phyloP scores from a whole-genome alignment of 768 basidiomycete species.

The Leucosporidium scottii region DNA sequence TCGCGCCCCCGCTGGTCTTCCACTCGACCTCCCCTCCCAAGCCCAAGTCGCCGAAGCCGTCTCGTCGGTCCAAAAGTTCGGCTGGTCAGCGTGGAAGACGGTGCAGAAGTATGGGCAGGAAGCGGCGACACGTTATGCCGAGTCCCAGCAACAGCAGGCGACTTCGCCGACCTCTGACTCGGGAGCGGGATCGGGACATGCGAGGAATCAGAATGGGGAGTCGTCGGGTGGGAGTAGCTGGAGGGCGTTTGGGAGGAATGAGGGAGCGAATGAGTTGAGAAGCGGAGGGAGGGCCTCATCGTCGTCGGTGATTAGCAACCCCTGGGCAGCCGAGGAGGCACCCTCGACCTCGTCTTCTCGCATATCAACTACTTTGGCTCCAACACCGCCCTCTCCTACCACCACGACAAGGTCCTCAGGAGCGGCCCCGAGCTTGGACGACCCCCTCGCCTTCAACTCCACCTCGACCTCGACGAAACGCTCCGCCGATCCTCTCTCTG shows the following conservation, averaged over 20 bases:
- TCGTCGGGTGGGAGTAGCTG: neutral
- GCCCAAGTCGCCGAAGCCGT: conserved; percentile 21
- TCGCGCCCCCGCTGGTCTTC: neutral
- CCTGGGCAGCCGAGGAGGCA: neutral
- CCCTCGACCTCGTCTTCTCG: neutral
- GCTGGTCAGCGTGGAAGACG: conserved; percentile 31
- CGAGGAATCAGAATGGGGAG: neutral
- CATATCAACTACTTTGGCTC: neutral
- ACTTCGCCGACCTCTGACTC: neutral
- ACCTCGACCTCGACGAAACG: neutral
- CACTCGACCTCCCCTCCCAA: neutral
- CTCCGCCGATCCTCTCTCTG: neutral
- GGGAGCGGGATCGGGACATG: neutral
- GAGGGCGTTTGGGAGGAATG: neutral
- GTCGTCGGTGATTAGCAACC: neutral
- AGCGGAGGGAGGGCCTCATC: neutral
- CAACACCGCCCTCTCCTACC: neutral
- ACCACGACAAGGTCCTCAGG: neutral
- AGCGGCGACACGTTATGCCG: conserved; percentile 22
- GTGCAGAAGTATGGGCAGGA: conserved; percentile 27
- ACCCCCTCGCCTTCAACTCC: neutral
- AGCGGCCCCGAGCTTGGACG: neutral
- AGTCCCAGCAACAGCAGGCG: neutral
- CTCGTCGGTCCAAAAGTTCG: conserved; percentile 31
- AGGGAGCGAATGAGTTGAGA: neutral